phyloP scores from a whole-genome alignment of 2,329 filamentous ascomycete species.

The Colletotrichum theobromicola region DNA sequence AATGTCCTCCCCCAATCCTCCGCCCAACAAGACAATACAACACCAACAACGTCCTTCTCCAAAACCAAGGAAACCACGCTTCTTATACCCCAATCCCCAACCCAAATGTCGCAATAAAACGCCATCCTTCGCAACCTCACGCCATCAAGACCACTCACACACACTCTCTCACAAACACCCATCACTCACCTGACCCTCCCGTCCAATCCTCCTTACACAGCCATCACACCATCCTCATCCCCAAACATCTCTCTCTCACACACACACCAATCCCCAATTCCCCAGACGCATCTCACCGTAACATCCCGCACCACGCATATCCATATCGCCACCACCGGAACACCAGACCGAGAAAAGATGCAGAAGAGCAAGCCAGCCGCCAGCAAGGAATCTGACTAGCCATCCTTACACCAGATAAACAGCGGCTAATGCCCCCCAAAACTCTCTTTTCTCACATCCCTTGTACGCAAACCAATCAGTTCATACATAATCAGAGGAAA shows the following conservation, averaged over 20 bases:
- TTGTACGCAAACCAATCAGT: not conserved
- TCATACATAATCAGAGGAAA: not conserved
- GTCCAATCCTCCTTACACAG: no score
- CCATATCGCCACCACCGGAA: not conserved
- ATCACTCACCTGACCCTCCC: not conserved
- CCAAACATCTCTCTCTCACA: not conserved
- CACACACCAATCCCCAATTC: no score
- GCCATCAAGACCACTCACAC: not conserved
- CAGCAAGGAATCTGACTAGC: slow-evolving; percentile 1
- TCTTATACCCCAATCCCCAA: not conserved
- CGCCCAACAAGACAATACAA: no score
- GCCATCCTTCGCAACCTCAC: not conserved
- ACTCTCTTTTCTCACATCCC: not conserved
- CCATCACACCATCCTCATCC: not conserved
- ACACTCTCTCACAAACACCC: not conserved
- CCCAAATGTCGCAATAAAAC: not conserved
- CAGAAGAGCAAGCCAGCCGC: not conserved
- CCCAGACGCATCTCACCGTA: not conserved
- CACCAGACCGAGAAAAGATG: not conserved
- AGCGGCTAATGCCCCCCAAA: not conserved
- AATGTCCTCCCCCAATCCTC: no score
- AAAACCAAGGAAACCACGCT: not conserved
- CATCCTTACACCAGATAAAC: not conserved
- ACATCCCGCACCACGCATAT: not conserved
- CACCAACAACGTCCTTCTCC: not conserved